Evolutionary conservation across 2,329 filamentous ascomycete species (phyloP).

Genomic region (Xylariaceae sp.): DNA sequence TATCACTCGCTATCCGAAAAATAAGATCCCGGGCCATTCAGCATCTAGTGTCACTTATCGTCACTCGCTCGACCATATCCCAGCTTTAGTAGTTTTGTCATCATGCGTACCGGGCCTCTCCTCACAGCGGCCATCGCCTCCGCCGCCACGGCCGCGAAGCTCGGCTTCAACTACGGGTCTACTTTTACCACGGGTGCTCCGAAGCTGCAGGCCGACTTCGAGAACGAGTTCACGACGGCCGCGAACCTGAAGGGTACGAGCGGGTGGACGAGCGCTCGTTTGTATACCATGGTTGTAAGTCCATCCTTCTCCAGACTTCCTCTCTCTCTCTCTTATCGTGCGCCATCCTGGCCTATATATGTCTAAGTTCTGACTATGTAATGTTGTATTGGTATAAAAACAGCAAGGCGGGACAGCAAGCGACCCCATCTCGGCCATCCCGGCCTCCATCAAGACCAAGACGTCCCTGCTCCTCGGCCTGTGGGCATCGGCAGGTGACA

Average conservation of each 20-base stretch:
- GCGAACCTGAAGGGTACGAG: slow-evolving; percentile 57
- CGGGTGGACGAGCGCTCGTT: slow-evolving; percentile 63
- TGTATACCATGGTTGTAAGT: slow-evolving; percentile 67
- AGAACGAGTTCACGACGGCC: slow-evolving; percentile 63
- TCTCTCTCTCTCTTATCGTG: background rate
- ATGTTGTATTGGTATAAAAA: too few species aligned
- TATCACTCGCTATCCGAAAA: too few species aligned
- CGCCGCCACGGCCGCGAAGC: slow-evolving; percentile 36
- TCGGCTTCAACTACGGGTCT: slow-evolving; percentile 71
- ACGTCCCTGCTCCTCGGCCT: slow-evolving; percentile 76
- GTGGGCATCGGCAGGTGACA: slow-evolving; percentile 68
- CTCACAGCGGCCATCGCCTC: slow-evolving; percentile 33
- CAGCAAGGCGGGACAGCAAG: slow-evolving; percentile 60
- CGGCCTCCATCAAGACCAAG: slow-evolving; percentile 74
- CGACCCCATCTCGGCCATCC: slow-evolving; percentile 45
- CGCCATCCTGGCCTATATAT: background rate
- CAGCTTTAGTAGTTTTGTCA: slow-evolving; percentile 2
- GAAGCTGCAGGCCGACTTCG: slow-evolving; percentile 61
- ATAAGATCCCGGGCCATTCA: too few species aligned
- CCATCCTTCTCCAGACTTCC: background rate
- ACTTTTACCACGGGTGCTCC: slow-evolving; percentile 53
- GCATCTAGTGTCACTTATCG: background rate
- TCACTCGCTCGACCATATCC: background rate
- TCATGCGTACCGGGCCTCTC: slow-evolving; percentile 22
- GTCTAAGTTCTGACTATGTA: slow-evolving; percentile 1